Conservation (phyloP, 2,329 filamentous ascomycete genomes). For the Mariannaea elegans region DNA sequence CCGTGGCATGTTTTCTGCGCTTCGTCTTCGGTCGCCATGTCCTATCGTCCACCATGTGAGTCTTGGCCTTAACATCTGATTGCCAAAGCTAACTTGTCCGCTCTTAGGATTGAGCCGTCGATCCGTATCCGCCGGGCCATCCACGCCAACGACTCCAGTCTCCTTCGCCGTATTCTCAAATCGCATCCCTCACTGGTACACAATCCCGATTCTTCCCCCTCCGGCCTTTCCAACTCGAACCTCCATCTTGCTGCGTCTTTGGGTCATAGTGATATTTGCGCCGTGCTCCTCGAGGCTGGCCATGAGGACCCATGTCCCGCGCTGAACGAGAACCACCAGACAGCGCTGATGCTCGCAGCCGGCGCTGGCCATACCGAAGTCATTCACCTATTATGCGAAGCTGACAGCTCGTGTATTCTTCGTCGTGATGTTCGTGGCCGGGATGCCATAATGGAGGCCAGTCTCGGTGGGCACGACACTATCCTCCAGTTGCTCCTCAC, state of each 20-base stretch:
- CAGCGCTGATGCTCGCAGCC: constrained; percentile 82
- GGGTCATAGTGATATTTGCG: constrained; percentile 74
- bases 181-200: constrained; percentile 76
- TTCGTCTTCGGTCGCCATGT: constrained; percentile 37
- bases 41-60: constrained; percentile 36
- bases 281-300: constrained; percentile 74
- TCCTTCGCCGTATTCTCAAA: constrained; percentile 79
- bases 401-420: constrained; percentile 69
- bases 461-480: constrained; percentile 68
- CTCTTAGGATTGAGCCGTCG: constrained; percentile 75
- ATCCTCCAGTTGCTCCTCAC: constrained; percentile 72
- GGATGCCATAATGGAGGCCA: constrained; percentile 76
- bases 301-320: constrained; percentile 80
- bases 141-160: constrained; percentile 73
- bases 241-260: constrained; percentile 82
- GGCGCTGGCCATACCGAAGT: constrained; percentile 75
- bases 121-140: constrained; percentile 85
- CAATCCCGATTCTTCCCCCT: constrained; percentile 78
- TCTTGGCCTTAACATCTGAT: not conserved
- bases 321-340: constrained; percentile 82
- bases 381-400: constrained; percentile 74
- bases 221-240: constrained; percentile 80
- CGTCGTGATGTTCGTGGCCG: constrained; percentile 73
- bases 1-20: constrained; percentile 33
- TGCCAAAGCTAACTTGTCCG: not conserved